Evolutionary conservation across 2,329 filamentous ascomycete species (phyloP).

Genomic region (Stagonosporopsis vannaccii): DNA sequence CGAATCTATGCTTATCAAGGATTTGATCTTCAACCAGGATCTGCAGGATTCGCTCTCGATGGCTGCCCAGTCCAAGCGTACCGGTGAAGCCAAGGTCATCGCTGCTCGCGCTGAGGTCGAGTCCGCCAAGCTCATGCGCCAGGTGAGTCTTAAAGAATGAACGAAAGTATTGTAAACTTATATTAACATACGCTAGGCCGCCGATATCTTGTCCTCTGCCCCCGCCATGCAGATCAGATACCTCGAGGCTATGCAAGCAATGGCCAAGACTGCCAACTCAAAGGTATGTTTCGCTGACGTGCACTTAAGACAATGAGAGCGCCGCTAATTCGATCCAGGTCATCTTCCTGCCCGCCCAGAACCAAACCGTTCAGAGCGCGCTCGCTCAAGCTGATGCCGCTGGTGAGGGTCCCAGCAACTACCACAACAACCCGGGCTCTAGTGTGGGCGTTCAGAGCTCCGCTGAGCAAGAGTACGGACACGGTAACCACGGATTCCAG

Average conservation of each 20-base stretch:
- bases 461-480: constrained; percentile 46
- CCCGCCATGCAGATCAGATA: constrained; percentile 84
- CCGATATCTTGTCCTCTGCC: constrained; percentile 88
- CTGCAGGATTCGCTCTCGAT: constrained; percentile 96
- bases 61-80: constrained; percentile 98
- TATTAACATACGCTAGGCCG: constrained; percentile 66
- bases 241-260: constrained; percentile 97
- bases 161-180: not conserved
- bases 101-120: constrained; percentile 96
- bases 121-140: constrained; percentile 84
- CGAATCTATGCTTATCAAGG: constrained; percentile 99
- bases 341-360: constrained; percentile 26
- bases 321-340: not conserved
- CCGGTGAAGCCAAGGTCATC: constrained; percentile 98
- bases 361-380: constrained; percentile 62
- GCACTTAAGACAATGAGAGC: not conserved
- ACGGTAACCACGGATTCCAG: constrained; percentile 68
- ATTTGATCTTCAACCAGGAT: constrained; percentile 96
- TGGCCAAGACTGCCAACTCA: constrained; percentile 91
- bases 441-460: constrained; percentile 27
- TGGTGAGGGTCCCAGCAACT: constrained; percentile 64
- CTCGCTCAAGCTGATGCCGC: constrained; percentile 58
- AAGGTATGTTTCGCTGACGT: constrained; percentile 77
- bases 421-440: constrained; percentile 46
- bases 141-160: not conserved